Conservation (phyloP, 2,329 filamentous ascomycete genomes). For the Remersonia thermophila region DNA sequence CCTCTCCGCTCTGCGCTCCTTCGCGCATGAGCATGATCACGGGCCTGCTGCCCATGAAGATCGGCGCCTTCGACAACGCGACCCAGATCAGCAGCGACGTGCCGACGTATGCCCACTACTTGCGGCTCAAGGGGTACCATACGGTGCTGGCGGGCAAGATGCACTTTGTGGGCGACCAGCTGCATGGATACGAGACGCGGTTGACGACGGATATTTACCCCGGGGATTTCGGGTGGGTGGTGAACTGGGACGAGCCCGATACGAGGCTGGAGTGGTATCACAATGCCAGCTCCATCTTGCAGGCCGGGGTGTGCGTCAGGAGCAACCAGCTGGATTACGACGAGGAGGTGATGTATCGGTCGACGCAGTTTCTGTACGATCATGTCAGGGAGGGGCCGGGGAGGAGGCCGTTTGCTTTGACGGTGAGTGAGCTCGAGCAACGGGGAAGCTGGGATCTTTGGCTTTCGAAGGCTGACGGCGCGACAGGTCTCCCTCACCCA, state of each 20-base stretch:
- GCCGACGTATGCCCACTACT: constrained; percentile 86
- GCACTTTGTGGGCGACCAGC: constrained; percentile 92
- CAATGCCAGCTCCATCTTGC: constrained; percentile 85
- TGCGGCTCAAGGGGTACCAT: constrained; percentile 75
- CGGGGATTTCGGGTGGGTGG: constrained; percentile 85
- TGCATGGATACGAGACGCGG: constrained; percentile 86
- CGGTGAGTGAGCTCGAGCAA: constrained; percentile 30
- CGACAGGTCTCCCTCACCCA: constrained; percentile 71
- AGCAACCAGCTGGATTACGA: constrained; percentile 95
- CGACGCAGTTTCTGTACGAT: constrained; percentile 81
- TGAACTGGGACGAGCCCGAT: constrained; percentile 89
- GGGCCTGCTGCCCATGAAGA: constrained; percentile 81
- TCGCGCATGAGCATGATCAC: constrained; percentile 93
- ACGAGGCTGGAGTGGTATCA: constrained; percentile 88
- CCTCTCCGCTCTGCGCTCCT: constrained; percentile 81
- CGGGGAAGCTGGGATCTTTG: neutral
- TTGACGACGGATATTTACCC: constrained; percentile 95
- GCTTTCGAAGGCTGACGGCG: neutral
- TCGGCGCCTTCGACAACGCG: constrained; percentile 85
- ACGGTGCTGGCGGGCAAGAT: constrained; percentile 90
- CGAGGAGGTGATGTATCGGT: constrained; percentile 89
- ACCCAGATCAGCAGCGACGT: constrained; percentile 71
- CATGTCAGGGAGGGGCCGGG: constrained; percentile 68
- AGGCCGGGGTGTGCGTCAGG: constrained; percentile 76
- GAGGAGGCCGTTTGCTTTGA: constrained; percentile 72